phyloP scores from a whole-genome alignment of 1,284 basidiomycete species.

The Microstroma glucosiphilum region DNA sequence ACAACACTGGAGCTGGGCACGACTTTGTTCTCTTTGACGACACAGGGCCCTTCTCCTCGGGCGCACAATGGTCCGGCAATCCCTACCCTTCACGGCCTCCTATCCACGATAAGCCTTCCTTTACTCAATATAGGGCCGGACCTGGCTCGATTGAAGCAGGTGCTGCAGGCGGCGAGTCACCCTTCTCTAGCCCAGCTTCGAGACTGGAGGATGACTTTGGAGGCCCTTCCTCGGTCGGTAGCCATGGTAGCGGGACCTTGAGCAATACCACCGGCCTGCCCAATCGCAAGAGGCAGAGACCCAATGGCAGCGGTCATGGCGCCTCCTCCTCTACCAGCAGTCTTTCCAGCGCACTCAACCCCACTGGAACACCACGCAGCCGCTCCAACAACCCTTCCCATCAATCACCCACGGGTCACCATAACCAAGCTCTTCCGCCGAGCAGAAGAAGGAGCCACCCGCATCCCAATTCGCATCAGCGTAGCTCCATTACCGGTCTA shows the following conservation, averaged over 20 bases:
- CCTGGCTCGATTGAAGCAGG: not conserved
- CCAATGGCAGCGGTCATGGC: conserved; percentile 14
- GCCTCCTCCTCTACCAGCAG: not conserved
- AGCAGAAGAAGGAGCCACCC: not conserved
- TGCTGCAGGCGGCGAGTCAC: conserved; percentile 17
- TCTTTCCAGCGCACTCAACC: conserved; percentile 12
- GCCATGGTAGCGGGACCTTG: conserved; percentile 16
- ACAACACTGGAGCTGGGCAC: conserved; percentile 4
- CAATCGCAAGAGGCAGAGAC: conserved; percentile 26
- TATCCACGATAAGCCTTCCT: conserved; percentile 9
- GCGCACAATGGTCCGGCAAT: conserved; percentile 2
- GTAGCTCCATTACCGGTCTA: not conserved
- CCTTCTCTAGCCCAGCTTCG: conserved; percentile 15
- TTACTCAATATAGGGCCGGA: conserved; percentile 7
- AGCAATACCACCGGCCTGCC: conserved; percentile 15
- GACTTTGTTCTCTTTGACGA: conserved; percentile 42
- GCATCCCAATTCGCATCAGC: not conserved
- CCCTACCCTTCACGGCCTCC: not conserved
- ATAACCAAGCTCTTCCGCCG: not conserved
- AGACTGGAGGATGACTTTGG: conserved; percentile 22
- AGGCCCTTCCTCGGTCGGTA: conserved; percentile 1
- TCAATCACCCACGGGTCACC: not conserved
- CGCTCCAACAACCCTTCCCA: too few relatives aligned
- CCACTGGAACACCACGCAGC: conserved; percentile 7
- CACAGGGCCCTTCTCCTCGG: conserved; percentile 10